Conservation (phyloP, 2,329 filamentous ascomycete genomes). For the Aspergillus proliferans region DNA sequence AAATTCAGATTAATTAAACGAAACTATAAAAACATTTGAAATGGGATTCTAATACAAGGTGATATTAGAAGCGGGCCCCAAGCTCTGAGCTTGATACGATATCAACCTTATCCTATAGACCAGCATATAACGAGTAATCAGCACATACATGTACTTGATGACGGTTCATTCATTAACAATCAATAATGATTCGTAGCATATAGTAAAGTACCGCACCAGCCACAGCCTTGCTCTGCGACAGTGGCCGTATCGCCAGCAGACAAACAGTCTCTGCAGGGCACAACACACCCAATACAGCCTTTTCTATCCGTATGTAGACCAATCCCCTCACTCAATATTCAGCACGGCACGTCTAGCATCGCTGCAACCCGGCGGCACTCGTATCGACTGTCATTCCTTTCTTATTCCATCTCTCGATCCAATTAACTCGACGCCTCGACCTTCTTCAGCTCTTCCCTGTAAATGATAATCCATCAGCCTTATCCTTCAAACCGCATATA, state of each 20-base stretch:
- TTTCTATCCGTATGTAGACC: not conserved
- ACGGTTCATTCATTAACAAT: not conserved
- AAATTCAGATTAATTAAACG: constrained; percentile 17
- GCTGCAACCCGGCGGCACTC: not conserved
- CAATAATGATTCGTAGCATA: constrained; percentile 1
- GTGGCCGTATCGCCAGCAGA: too few species aligned
- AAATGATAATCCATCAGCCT: not conserved
- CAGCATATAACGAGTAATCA: not conserved
- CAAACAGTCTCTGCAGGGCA: too few species aligned
- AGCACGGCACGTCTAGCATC: not conserved
- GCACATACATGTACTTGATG: not conserved
- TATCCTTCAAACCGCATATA: not conserved
- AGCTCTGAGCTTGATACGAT: constrained; percentile 15
- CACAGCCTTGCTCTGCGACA: too few species aligned
- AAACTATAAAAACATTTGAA: constrained; percentile 10
- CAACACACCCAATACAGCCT: not conserved
- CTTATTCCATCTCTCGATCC: not conserved
- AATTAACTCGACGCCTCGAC: constrained; percentile 69
- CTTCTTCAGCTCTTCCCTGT: constrained; percentile 76
- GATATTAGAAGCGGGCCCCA: constrained; percentile 23
- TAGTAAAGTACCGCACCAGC: not conserved
- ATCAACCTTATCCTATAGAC: not conserved
- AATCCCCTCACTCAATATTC: not conserved
- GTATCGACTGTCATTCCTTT: not conserved
- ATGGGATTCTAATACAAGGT: constrained; percentile 16